phyloP scores from a whole-genome alignment of 164 flowering plant genomes.

The Liriodendron chinense region DNA sequence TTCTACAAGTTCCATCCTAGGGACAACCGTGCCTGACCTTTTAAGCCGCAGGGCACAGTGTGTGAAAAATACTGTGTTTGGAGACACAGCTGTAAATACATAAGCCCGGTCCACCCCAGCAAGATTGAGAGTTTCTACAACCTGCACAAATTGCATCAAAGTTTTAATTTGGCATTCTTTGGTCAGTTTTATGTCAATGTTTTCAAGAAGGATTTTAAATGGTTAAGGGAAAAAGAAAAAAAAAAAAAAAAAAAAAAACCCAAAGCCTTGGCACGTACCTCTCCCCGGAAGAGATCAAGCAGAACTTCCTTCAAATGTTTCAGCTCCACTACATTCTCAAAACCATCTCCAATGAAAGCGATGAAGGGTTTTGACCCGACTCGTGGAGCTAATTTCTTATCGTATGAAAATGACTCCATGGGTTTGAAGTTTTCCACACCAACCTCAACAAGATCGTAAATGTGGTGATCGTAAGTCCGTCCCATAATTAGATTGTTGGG shows the following conservation, averaged over 20 bases:
- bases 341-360: constrained; percentile 80
- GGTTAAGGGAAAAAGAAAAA: too few relatives aligned
- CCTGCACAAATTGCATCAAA: constrained; percentile 42
- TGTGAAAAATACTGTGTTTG: constrained; percentile 61
- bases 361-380: constrained; percentile 87
- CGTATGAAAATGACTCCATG: constrained; percentile 56
- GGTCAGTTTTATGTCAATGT: background rate
- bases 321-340: constrained; percentile 76
- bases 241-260: too few relatives aligned
- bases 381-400: constrained; percentile 71
- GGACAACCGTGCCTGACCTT: constrained; percentile 81
- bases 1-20: constrained; percentile 84
- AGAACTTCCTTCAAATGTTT: constrained; percentile 91
- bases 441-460: constrained; percentile 95
- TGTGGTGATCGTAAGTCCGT: constrained; percentile 78
- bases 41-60: constrained; percentile 87
- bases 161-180: background rate
- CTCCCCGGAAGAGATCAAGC: constrained; percentile 77
- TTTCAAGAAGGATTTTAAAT: background rate
- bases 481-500: constrained; percentile 88
- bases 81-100: constrained; percentile 75
- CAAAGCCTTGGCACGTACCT: constrained; percentile 43
- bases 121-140: constrained; percentile 75
- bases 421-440: constrained; percentile 82
- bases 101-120: constrained; percentile 78